phyloP scores from a whole-genome alignment of 1,284 basidiomycete species.

The Inonotus hispidus region DNA sequence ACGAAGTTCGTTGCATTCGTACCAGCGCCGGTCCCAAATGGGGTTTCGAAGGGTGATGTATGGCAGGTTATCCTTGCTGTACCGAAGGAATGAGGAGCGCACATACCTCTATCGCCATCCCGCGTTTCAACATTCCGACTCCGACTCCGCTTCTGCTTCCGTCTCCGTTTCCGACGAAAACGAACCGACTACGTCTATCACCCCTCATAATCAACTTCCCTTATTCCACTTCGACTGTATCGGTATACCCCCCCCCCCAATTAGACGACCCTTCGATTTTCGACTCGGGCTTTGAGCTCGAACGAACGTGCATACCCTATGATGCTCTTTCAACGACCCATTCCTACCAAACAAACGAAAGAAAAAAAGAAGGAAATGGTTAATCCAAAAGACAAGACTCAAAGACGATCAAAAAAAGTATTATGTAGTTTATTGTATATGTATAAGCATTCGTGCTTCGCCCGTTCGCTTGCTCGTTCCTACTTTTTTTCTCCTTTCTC shows the following conservation, averaged over 20 bases:
- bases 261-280: too few species aligned
- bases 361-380: neutral
- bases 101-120: neutral
- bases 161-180: too few species aligned
- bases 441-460: constrained; percentile 20
- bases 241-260: too few species aligned
- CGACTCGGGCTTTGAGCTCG: too few species aligned
- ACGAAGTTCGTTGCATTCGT: constrained; percentile 9
- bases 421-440: neutral
- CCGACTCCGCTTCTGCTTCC: neutral
- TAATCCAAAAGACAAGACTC: neutral
- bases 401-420: neutral
- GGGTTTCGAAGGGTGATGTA: neutral
- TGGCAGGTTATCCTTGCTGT: constrained; percentile 6
- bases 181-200: too few species aligned
- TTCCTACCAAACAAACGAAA: neutral
- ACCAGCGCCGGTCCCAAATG: neutral
- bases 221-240: too few species aligned
- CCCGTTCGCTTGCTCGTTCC: neutral
- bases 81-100: neutral
- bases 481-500: neutral
- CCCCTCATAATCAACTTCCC: too few species aligned
- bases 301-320: too few species aligned
- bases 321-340: neutral
- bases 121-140: neutral